Percentiles rank a stretch among this genome's conserved stretches.
Evolutionary conservation across 495 filamentous ascomycete species (phyloP).

Genomic region (Penicillium atrosanguineum): DNA sequence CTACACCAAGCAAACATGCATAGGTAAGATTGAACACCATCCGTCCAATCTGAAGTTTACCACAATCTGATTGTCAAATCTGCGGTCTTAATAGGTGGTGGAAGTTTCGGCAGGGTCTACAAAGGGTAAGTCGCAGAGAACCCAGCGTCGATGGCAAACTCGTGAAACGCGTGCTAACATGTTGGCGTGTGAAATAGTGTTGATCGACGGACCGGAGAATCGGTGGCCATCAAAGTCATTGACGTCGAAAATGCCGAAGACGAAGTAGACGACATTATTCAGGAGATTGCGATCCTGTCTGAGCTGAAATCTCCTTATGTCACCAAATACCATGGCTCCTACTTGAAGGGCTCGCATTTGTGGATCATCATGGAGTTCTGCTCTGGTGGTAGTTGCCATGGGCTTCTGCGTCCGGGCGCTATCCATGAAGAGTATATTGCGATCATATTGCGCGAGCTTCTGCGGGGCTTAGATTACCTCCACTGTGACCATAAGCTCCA

Average conservation of each 20-base stretch:
- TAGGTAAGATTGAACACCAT: conserved; percentile 57
- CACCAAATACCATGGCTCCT: conserved; percentile 95
- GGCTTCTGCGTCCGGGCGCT: conserved; percentile 87
- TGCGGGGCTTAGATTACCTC: conserved; percentile 88
- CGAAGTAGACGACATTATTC: conserved; percentile 98
- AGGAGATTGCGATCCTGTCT: conserved; percentile 94
- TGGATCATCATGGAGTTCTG: conserved; percentile 99
- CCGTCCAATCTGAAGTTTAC: neutral
- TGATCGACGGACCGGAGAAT: conserved; percentile 78
- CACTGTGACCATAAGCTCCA: conserved; percentile 95
- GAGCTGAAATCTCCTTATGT: conserved; percentile 92
- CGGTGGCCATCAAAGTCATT: conserved; percentile 93
- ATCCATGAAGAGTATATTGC: conserved; percentile 93
- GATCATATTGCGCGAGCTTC: conserved; percentile 86
- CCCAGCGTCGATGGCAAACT: neutral
- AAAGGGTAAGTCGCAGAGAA: conserved; percentile 65
- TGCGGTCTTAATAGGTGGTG: conserved; percentile 54
- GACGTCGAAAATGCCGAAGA: conserved; percentile 98
- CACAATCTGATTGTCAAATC: conserved; percentile 2
- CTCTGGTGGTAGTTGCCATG: conserved; percentile 86
- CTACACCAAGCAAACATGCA: conserved; percentile 91
- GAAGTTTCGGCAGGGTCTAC: conserved; percentile 94
- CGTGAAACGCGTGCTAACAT: neutral
- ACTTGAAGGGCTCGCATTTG: conserved; percentile 87
- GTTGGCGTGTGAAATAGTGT: conserved; percentile 49